phyloP scores from a whole-genome alignment of 306 rosid genomes.

The Benincasa hispida region DNA sequence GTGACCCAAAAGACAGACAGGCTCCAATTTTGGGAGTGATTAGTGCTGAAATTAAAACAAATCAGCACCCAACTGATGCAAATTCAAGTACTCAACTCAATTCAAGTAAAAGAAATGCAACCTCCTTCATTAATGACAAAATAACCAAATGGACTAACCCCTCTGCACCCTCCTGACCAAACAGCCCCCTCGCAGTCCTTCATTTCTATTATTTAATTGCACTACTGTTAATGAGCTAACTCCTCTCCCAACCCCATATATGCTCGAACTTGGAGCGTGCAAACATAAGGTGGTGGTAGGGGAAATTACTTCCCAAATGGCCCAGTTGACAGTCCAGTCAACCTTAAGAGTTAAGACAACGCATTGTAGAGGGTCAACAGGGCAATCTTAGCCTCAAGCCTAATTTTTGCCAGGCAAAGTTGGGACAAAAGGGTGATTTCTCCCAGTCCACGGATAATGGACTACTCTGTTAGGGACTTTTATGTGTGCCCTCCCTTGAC shows the following conservation, averaged over 20 bases:
- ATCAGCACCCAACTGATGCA: background rate
- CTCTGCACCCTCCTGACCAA: background rate
- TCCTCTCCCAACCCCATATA: background rate
- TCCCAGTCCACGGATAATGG: too few species aligned
- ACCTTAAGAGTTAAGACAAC: too few species aligned
- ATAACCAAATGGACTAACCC: background rate
- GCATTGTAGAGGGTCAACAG: too few species aligned
- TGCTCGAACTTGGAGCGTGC: too few species aligned
- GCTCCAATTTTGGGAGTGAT: background rate
- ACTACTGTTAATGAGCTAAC: background rate
- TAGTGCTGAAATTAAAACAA: background rate
- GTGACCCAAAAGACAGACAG: background rate
- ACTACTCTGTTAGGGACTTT: too few species aligned
- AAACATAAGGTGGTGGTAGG: too few species aligned
- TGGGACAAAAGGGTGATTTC: too few species aligned
- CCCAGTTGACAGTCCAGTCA: too few species aligned
- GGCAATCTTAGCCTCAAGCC: too few species aligned
- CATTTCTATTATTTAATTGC: background rate
- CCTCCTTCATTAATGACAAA: background rate
- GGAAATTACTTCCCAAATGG: too few species aligned
- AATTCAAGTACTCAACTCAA: background rate
- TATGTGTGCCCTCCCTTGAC: background rate
- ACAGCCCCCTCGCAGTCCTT: background rate
- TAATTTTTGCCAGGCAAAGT: too few species aligned
- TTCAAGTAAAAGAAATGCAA: background rate